phyloP scores from a whole-genome alignment of 257 asterid species.

The Lavandula angustifolia region DNA sequence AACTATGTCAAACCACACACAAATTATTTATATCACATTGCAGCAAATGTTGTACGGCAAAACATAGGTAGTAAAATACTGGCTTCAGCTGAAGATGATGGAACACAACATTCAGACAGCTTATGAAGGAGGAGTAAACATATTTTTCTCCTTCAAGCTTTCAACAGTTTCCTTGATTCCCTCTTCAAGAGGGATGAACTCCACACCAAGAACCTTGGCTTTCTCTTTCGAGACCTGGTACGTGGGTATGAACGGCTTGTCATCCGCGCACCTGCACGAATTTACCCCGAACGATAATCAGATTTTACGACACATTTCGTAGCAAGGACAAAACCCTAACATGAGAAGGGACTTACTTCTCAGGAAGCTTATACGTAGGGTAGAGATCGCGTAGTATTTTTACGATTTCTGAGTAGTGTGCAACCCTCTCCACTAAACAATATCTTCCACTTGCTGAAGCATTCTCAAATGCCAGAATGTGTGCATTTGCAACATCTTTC shows the following conservation, averaged over 20 bases:
- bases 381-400: slow-evolving; percentile 44
- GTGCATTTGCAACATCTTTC: slow-evolving; percentile 57
- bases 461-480: slow-evolving; percentile 53
- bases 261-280: slow-evolving; percentile 44
- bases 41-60: not conserved
- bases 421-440: slow-evolving; percentile 44
- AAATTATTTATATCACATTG: not conserved
- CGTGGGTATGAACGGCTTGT: slow-evolving; percentile 42
- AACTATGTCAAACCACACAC: not conserved
- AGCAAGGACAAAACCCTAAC: too few species aligned
- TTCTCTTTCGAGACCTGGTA: slow-evolving; percentile 50
- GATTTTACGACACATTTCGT: too few species aligned
- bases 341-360: slow-evolving; percentile 42
- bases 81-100: slow-evolving; percentile 2
- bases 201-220: slow-evolving; percentile 40
- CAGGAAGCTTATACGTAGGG: slow-evolving; percentile 47
- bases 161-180: slow-evolving; percentile 55
- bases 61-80: not conserved
- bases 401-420: slow-evolving; percentile 47
- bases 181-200: slow-evolving; percentile 42
- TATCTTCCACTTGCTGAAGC: slow-evolving; percentile 55
- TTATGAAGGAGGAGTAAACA: slow-evolving; percentile 34
- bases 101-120: slow-evolving; percentile 31
- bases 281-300: not conserved
- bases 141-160: slow-evolving; percentile 45